These are phyloP conservation scores for Diplotaxis tenuifolia DNA, from an alignment of 345 rosid genomes.

Conservation along the genomic window DNA sequence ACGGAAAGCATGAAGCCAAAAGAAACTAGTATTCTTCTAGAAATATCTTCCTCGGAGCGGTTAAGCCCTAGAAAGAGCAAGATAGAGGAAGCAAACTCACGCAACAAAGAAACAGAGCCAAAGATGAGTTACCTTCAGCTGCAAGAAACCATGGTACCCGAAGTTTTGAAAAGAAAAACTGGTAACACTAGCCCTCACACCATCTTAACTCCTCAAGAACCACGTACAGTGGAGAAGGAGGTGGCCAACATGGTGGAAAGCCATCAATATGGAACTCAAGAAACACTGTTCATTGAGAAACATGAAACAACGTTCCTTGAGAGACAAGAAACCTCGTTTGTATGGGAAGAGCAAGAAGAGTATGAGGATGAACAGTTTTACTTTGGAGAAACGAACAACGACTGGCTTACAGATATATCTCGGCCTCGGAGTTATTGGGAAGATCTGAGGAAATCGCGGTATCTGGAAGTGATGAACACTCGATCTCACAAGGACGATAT, in stretches of 20 bases:
- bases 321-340: constrained; percentile 14
- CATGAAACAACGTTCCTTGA: constrained; percentile 29
- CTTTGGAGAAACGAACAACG: constrained; percentile 39
- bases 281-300: constrained; percentile 2
- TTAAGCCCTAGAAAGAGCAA: not conserved
- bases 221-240: not conserved
- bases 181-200: not conserved
- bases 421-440: constrained; percentile 92
- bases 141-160: constrained; percentile 26
- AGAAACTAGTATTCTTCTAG: not conserved
- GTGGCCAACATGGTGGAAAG: not conserved
- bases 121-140: constrained; percentile 12
- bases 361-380: constrained; percentile 32
- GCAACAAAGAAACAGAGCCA: constrained; percentile 1
- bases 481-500: constrained; percentile 59
- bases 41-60: constrained; percentile 2
- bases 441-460: constrained; percentile 61
- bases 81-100: constrained; percentile 12
- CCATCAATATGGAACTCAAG: not conserved
- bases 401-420: constrained; percentile 71
- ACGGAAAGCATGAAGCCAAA: not conserved
- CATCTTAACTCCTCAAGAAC: not conserved
- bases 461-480: constrained; percentile 56
- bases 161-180: constrained; percentile 10
- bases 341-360: constrained; percentile 40